These are phyloP conservation scores for Bacidia rubella DNA, from an alignment of 495 filamentous ascomycete species.

Conservation along the genomic window DNA sequence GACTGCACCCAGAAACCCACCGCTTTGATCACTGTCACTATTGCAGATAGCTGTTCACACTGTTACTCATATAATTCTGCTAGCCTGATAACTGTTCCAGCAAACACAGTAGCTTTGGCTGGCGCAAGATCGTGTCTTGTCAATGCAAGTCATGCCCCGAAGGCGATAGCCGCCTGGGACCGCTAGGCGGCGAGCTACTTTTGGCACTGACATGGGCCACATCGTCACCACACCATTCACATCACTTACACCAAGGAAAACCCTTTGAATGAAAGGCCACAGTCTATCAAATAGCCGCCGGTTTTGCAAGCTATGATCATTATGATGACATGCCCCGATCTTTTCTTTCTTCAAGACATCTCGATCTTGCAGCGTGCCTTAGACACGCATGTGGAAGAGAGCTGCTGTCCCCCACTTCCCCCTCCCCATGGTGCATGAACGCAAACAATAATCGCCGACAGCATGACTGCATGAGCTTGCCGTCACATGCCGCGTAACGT, in stretches of 20 bases:
- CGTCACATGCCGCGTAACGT: background rate
- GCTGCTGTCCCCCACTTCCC: background rate
- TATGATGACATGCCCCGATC: background rate
- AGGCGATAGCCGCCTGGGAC: background rate
- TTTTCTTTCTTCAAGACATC: background rate
- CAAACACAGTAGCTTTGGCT: background rate
- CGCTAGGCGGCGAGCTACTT: background rate
- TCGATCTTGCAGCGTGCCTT: background rate
- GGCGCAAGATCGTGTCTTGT: background rate
- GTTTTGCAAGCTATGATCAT: background rate
- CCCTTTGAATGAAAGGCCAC: no score
- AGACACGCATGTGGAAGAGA: background rate
- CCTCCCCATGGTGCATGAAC: background rate
- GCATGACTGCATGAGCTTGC: background rate
- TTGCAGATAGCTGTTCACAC: background rate
- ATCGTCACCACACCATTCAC: background rate
- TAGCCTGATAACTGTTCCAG: background rate
- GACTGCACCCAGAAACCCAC: background rate
- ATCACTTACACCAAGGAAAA: no score
- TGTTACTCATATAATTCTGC: background rate
- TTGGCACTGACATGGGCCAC: background rate
- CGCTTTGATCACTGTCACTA: background rate
- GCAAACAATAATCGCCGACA: background rate
- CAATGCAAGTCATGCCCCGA: background rate
- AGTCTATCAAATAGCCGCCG: background rate